Evolutionary conservation across 1,284 basidiomycete species (phyloP), one percentile per base, ranked within the genome.

Genomic region (Leccinum glutinopallens): DNA sequence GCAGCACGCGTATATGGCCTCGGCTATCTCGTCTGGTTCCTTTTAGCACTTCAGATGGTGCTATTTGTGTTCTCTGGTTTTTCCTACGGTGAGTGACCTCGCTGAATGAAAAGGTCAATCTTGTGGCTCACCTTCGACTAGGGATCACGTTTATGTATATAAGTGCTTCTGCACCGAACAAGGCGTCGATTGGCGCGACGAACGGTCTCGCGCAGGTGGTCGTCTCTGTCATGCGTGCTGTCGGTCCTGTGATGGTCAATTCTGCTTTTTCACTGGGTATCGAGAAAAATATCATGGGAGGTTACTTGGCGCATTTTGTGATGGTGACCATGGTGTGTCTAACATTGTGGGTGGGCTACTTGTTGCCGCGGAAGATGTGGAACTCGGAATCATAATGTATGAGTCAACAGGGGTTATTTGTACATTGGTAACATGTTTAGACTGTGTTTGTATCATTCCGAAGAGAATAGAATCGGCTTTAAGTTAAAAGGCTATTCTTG

Each of bases 191-290:
- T 15, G 88, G 88, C 3, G 80, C 86, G 12, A 86, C 87, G 15
- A 89, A 89, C 70, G 87, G 88, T 12, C 71, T 85, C 13, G 81
- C 82, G 0, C 83, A 85, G 66, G 80, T 66, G 55, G 25, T 67
- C n/a, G 71, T 75, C 4, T 75, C 76, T 46, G 2, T 72, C 29
- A 69, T 68, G 68, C 82, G 88, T 37, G 84, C 87, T 58, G 68
- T 88, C 46, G 86, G 86, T 0, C 87, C 88, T 7, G 80, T 79
- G 1, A 62, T 72, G 1, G 76, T 78, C 0, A 84, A 79, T 4
- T 81, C 84, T 7, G 70, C 75, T 0, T 76, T 72, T 67, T 75
- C 73, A 2, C 63, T 82, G 25, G 80, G 80, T 2, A 71, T 81
- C 15, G 76, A 83, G 62, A 68, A 75, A 49, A 69, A 80, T 64